Base-by-base conservation (phyloP, 2,329 filamentous ascomycete species). In the Eutypella sp. region DNA sequence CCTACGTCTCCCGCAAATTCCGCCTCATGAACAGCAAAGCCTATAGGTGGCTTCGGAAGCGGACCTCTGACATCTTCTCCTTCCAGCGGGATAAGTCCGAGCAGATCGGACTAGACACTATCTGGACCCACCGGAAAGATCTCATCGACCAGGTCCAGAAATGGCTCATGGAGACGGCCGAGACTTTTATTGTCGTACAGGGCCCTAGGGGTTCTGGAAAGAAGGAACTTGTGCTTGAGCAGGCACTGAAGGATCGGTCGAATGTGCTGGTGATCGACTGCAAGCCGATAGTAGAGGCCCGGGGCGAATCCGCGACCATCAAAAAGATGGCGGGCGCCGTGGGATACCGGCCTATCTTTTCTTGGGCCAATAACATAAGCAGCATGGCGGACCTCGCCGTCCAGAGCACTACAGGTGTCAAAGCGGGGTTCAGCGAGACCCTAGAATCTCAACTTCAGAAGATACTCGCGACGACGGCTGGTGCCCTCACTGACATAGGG, bases 281-380 rank as follows among this genome's bases (percentile, higher is more conserved):
- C 72, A 96, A 95, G 63, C 86, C 87, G 1, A 88, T 97, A 10
- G 85, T 92, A 48, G 92, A 97, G 65, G 90, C 92, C 1, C 82
- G 87, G 45, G 91, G 93, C 5, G 93, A 99, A 60, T 84, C 84
- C 7, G 81, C 84, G 3, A 96, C 88, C 0, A 96, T 99, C 57
- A 81, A 81, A 49, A 83, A 85, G 34, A 83, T 93, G 5, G 93
- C 92, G 1, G 70, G 74, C 2, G 82, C 91, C 52, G 91, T 97
- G 41, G 92, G 93, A 8, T 97, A 96, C 62, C 78, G 87, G 8
- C 93, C 93, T 0, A 82, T 99, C 0, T 99, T 99, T 64, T 95
- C 89, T 0, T 97, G 91, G 88, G 87, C 95, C 69, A 96, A 97
- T 66, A 96, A 84, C 59, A 81, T 97, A 54, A 95, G 88, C 67